These are phyloP conservation scores for Cyberlindnera maritima DNA, from an alignment of 805 yeast genomes.

Conservation along the genomic window DNA sequence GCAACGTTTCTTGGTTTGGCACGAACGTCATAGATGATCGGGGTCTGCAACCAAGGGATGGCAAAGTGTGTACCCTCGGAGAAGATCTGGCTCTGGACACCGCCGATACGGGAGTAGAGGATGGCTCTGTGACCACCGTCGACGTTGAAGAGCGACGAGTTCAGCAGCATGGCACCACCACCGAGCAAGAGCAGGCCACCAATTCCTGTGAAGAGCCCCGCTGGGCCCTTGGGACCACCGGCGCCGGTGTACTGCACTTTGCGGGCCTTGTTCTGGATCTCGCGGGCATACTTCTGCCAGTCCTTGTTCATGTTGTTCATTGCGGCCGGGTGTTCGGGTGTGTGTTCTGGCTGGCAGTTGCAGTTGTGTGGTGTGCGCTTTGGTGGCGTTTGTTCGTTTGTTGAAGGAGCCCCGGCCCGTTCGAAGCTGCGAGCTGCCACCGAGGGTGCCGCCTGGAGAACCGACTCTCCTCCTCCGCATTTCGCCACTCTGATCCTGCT, in stretches of 20 bases:
- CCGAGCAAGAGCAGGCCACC: conserved; percentile 61
- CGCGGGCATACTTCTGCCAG: conserved; percentile 51
- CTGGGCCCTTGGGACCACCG: conserved; percentile 39
- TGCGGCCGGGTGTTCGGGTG: neutral
- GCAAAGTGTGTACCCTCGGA: conserved; percentile 94
- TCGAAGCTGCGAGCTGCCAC: no score
- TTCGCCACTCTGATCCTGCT: no score
- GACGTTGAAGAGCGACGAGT: conserved; percentile 71
- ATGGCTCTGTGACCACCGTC: conserved; percentile 99
- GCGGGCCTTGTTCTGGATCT: conserved; percentile 45
- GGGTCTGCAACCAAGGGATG: conserved; percentile 93
- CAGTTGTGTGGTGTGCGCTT: neutral
- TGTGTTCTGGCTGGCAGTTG: neutral
- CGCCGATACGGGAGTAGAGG: conserved; percentile 82
- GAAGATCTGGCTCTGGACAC: conserved; percentile 79
- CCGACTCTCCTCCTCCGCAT: no score
- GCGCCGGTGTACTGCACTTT: conserved; percentile 39
- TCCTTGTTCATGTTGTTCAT: conserved; percentile 36
- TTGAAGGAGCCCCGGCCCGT: no score
- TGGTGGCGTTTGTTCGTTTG: conserved; percentile 1
- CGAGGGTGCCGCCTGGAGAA: no score
- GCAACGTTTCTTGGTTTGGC: conserved; percentile 97
- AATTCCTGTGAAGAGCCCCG: conserved; percentile 57
- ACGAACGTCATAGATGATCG: conserved; percentile 89
- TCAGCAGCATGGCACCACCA: conserved; percentile 51